Base-by-base conservation (phyloP, 2,329 filamentous ascomycete genomes). In the Fusarium falciforme region DNA sequence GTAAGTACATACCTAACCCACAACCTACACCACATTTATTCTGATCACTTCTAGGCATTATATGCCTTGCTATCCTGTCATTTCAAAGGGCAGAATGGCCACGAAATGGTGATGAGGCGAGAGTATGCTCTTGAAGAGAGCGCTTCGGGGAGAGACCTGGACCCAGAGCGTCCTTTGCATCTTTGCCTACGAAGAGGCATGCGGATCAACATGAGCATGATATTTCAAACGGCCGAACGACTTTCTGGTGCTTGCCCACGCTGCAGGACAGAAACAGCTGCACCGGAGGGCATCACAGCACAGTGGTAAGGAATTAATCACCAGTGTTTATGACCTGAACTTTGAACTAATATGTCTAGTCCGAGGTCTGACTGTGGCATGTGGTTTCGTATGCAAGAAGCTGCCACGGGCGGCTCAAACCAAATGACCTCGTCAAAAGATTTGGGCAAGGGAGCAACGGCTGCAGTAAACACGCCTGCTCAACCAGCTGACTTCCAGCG, bases 261-360 rank as follows among this genome's bases (percentile, higher is more conserved):
- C 52, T 55, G 52, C 0, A 11, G 0, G 12, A 35, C 29, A 22
- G 29, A 22, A 55, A 10, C 1, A 14, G 11, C 3, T 22, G 29
- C n/a, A 1, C n/a, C n/a, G 1, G 17, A 33, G 2, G 12, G 2
- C 1, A 4, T 11, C 29, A 55, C 52, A 17, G 6, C 11, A 4
- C 31, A 36, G 2, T 55, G 52, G 52, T 55, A 16, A 55, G 52
- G 3, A 29, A 8, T 8, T 14, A 27, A 54, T 7, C 11, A 2
- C 49, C 6, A 2, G 17, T 4, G 0, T n/a, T 7, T 10, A 1
- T 14, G 6, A 12, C 1, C 2, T 14, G 27, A 2, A 7, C 27
- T 33, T 31, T 2, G 5, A n/a, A 20, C 49, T 31, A 8, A 54
- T 31, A 2, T 33, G 4, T n/a, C 4, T 8, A 31, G 49, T 8